Base-by-base conservation (phyloP, 768 basidiomycete genomes). In the Mrakia blollopis region DNA sequence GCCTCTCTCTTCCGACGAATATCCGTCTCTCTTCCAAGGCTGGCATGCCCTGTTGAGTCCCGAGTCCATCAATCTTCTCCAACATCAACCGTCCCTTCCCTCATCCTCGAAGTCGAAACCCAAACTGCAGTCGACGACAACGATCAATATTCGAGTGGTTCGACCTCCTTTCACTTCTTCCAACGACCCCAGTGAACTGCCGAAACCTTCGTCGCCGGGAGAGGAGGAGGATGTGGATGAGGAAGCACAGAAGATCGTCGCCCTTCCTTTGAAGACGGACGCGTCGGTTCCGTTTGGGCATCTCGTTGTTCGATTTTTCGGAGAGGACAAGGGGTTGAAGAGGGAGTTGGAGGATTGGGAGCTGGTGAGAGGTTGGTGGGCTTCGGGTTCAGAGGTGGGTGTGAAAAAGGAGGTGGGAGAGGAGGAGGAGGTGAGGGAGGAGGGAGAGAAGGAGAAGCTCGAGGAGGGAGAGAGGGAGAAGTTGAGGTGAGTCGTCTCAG, bases 231-330 rank as follows among this genome's bases (percentile, higher is more conserved):
- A 16, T 3, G 28, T 18, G 7, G 63, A 7, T 2, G 63, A 65
- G 1, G n/a, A 30, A n/a, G 3, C n/a, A 5, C 37, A 28, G 9
- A 65, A 65, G 28, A 35, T 35, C 21, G 8, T 65, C 30, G 21
- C 35, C 3, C 13, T 52, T 3, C 54, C 44, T 0, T 14, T 72
- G 47, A n/a, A 47, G 23, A 4, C 47, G 18, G 71, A 72, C 52
- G 35, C 47, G 54, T 30, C 52, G 1, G 35, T 72, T 16, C 71
- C 71, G 32, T 72, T 72, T 28, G 71, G 71, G 3, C 71, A 72
- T 39, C n/a, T 72, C 21, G 47, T 52, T 1, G 30, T 72, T 37
- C 23, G 41, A 2, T 32, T 16, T 23, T 70, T 28, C 21, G 62
- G 65, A 7, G 65, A 68, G 37, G 37, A 21, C 11, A 35, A 25